Evolutionary conservation across 768 basidiomycete species (phyloP).

Genomic region (Gelatoporia subvermispora): DNA sequence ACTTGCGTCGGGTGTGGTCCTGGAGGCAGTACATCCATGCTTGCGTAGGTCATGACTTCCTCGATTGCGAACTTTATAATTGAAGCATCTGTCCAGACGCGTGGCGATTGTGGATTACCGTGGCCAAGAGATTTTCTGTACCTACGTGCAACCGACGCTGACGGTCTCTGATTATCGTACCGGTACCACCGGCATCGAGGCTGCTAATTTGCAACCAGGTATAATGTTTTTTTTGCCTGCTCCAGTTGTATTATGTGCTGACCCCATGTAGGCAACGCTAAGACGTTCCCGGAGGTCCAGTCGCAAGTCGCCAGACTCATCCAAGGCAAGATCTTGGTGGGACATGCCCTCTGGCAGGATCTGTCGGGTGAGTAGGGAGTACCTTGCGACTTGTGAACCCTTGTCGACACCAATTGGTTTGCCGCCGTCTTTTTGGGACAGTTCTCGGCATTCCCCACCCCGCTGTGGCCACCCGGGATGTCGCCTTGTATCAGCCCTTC

Average conservation of each 20-base stretch:
- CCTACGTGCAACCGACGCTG: slow-evolving; percentile 62
- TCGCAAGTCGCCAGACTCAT: slow-evolving; percentile 59
- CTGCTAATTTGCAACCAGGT: slow-evolving; percentile 37
- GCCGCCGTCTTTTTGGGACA: slow-evolving; percentile 23
- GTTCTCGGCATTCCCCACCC: slow-evolving; percentile 80
- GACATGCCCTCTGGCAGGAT: slow-evolving; percentile 78
- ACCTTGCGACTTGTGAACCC: slow-evolving; percentile 2
- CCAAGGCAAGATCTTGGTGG: slow-evolving; percentile 67
- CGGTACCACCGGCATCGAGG: slow-evolving; percentile 51
- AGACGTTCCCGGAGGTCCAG: slow-evolving; percentile 61
- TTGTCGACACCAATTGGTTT: background rate
- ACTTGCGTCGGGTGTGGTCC: slow-evolving; percentile 67
- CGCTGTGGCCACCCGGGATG: slow-evolving; percentile 74
- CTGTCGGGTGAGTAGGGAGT: slow-evolving; percentile 52
- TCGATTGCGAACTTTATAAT: background rate
- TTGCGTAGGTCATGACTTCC: slow-evolving; percentile 54
- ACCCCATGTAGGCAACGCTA: slow-evolving; percentile 42
- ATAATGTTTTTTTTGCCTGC: too few species aligned
- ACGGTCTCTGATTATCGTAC: slow-evolving; percentile 73
- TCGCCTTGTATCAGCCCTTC: slow-evolving; percentile 79
- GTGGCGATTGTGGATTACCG: slow-evolving; percentile 33
- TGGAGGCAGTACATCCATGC: slow-evolving; percentile 76
- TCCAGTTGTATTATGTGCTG: too few species aligned
- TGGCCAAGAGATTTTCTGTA: slow-evolving; percentile 57
- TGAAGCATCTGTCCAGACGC: slow-evolving; percentile 29